A percentile compares a stretch with the other conserved stretches of the same genome.
These are phyloP conservation scores for Kalanchoe fedtschenkoi DNA, from an alignment of 164 flowering plant genomes.

Conservation along the genomic window DNA sequence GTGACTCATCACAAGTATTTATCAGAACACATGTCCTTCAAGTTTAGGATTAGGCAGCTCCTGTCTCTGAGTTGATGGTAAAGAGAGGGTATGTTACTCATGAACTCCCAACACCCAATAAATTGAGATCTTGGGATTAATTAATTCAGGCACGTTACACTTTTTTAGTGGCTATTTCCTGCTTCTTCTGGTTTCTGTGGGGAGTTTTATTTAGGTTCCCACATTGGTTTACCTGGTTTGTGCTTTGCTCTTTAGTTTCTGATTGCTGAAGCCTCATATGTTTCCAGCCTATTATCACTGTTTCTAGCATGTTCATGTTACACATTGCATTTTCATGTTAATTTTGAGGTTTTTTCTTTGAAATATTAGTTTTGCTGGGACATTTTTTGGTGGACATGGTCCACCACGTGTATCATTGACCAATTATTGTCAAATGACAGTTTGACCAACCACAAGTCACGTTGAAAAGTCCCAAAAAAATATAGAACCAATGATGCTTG, in stretches of 20 bases:
- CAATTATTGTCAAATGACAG: too few relatives aligned
- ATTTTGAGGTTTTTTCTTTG: not conserved
- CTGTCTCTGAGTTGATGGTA: not conserved
- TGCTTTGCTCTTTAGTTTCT: not conserved
- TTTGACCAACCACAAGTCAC: too few relatives aligned
- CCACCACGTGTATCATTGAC: too few relatives aligned
- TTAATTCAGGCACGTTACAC: not conserved
- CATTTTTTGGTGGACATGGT: too few relatives aligned
- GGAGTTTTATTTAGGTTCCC: not conserved
- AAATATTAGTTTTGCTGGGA: too few relatives aligned
- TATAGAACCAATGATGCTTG: too few relatives aligned
- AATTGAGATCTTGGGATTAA: slow-evolving; percentile 3
- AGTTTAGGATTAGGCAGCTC: not conserved
- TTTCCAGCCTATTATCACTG: not conserved
- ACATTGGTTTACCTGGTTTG: not conserved
- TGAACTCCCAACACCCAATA: not conserved
- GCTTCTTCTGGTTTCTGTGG: not conserved
- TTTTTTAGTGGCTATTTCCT: not conserved
- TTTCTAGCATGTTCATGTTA: not conserved
- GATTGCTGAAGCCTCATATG: not conserved
- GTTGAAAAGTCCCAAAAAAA: too few relatives aligned
- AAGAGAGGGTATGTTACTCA: not conserved
- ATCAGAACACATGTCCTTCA: not conserved
- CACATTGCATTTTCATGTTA: not conserved
- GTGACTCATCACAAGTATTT: slow-evolving; percentile 3